Evolutionary conservation across 2,329 filamentous ascomycete genomes (phyloP), one percentile per base, ranked within the genome.

Genomic region (Rhytidhysteron rufulum): DNA sequence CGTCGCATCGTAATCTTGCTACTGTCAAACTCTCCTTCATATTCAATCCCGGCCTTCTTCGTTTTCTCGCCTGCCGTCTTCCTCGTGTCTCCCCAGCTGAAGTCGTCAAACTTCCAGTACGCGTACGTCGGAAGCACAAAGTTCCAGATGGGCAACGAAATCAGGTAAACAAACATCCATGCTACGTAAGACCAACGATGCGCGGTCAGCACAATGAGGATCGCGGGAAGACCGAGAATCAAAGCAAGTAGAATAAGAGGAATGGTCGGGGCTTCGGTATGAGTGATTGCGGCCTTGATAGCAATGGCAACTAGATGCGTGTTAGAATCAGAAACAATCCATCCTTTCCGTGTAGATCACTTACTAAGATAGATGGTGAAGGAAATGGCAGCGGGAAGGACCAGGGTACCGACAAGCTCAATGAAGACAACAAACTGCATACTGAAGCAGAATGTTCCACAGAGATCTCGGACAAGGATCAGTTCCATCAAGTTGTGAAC

Each of bases 21-120:
- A 66, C 86, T 94, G 68, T 98, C 94, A 58, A 98, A 98, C 67
- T 97, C 93, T 49, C 93, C 93, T 67, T 96, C 88, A 48, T 85
- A 85, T 58, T 91, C 90, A 47, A 89, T 82, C 22, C 88, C 87
- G 2, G 79, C 86, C 70, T 91, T 93, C 74, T 91, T 90, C 11
- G 80, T 84, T 71, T 86, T 88, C 60, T 95, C 91, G 20, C 90
- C 90, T 0, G 84, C 87, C 30, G 91, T 95, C 79, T 97, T 95
- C 47, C 93, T 82, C 40, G 93, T 98, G 49, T 98, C 94, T 58
- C 93, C 93, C 93, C 93, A 98, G 42, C 87, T 95, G 75, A 98
- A 98, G 72, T 98, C 93, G 65, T 98, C 93, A 64, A 98, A 98
- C 71, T 98, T 97, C 93, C 93, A 98, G 75, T 91, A 98, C 3